Evolutionary conservation across 2,329 filamentous ascomycete species (phyloP).

Genomic region (Clarireedia sp.): DNA sequence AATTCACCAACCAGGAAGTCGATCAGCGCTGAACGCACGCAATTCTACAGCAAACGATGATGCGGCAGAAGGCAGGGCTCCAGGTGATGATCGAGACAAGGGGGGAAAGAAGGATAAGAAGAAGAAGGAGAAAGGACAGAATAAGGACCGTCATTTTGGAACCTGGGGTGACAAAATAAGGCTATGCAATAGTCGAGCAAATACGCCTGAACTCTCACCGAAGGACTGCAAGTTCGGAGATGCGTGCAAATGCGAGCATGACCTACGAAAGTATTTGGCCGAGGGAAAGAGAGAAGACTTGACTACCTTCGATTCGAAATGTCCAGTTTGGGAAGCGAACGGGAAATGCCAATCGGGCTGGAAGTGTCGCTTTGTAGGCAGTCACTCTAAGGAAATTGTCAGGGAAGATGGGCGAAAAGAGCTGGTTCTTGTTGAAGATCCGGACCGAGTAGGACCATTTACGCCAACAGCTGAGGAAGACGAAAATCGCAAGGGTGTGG

Average conservation of each 20-base stretch:
- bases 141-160: constrained; percentile 75
- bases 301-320: constrained; percentile 65
- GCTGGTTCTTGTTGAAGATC: constrained; percentile 55
- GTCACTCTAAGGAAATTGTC: constrained; percentile 76
- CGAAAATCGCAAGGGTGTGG: constrained; percentile 52
- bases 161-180: constrained; percentile 68
- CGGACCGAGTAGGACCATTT: constrained; percentile 21
- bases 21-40: constrained; percentile 30
- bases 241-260: constrained; percentile 73
- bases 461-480: constrained; percentile 29
- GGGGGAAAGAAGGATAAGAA: constrained; percentile 42
- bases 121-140: constrained; percentile 65
- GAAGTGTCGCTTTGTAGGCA: constrained; percentile 87
- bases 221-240: constrained; percentile 69
- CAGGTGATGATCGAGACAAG: constrained; percentile 32
- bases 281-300: constrained; percentile 77
- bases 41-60: constrained; percentile 33
- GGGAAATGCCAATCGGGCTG: constrained; percentile 79
- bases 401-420: constrained; percentile 76
- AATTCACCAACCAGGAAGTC: constrained; percentile 16
- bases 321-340: constrained; percentile 70
- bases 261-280: constrained; percentile 76
- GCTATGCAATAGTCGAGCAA: constrained; percentile 68
- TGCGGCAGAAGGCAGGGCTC: constrained; percentile 44
- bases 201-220: constrained; percentile 70